phyloP scores from a whole-genome alignment of 441 rosid species.

The Daphne laureola region DNA sequence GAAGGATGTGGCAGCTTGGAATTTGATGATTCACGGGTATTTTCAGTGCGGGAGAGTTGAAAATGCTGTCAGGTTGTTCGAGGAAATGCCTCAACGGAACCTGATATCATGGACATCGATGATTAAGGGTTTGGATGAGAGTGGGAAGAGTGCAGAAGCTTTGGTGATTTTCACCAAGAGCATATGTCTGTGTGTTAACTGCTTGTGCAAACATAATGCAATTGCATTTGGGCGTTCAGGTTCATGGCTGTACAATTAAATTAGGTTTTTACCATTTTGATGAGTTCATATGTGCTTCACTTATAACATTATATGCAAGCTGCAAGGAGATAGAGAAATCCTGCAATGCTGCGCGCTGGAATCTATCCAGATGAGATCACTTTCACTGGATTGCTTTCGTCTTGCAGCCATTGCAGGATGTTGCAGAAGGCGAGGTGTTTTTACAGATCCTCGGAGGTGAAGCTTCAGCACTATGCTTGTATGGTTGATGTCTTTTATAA shows the following conservation, averaged over 20 bases:
- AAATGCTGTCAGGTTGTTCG: slow-evolving; percentile 35
- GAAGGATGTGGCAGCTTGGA: slow-evolving; percentile 43
- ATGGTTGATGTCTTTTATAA: slow-evolving; percentile 54
- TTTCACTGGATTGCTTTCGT: slow-evolving; percentile 52
- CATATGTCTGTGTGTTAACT: slow-evolving; percentile 31
- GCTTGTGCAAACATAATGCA: slow-evolving; percentile 39
- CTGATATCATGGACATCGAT: slow-evolving; percentile 59
- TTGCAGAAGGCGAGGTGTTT: slow-evolving; percentile 36
- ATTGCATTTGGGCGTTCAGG: slow-evolving; percentile 35
- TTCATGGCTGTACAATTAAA: slow-evolving; percentile 39
- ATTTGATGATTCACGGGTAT: slow-evolving; percentile 62
- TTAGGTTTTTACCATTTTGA: slow-evolving; percentile 26
- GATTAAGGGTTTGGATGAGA: slow-evolving; percentile 45
- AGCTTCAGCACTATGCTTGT: slow-evolving; percentile 45
- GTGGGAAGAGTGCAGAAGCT: slow-evolving; percentile 34
- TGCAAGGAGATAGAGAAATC: slow-evolving; percentile 31
- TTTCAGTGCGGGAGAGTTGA: slow-evolving; percentile 34
- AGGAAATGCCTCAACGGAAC: slow-evolving; percentile 31
- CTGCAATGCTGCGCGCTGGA: slow-evolving; percentile 49
- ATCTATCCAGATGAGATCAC: slow-evolving; percentile 50
- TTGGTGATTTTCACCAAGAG: slow-evolving; percentile 31
- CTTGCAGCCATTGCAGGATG: slow-evolving; percentile 52
- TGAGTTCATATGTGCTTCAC: slow-evolving; percentile 37
- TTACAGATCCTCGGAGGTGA: slow-evolving; percentile 21
- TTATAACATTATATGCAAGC: slow-evolving; percentile 42